phyloP scores from a whole-genome alignment of 139 green algal species.

The Tetraselmis chui region DNA sequence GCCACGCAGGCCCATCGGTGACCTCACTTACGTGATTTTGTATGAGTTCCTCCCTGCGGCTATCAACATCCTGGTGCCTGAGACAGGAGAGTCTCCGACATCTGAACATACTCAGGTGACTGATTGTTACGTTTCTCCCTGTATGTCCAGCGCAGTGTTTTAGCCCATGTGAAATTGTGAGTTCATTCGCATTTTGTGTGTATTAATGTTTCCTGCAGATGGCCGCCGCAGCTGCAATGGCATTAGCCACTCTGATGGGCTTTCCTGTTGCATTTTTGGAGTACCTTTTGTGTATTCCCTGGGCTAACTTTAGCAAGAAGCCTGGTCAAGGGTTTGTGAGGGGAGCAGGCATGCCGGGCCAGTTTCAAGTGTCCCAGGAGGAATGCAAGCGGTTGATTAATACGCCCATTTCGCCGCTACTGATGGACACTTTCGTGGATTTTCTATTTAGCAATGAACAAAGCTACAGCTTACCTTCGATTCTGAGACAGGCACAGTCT shows the following conservation, averaged over 20 bases:
- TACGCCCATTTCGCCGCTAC: neutral
- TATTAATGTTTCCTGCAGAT: too few relatives aligned
- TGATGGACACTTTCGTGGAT: neutral
- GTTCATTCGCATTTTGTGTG: too few relatives aligned
- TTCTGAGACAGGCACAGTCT: neutral
- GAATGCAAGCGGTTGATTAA: neutral
- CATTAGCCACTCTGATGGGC: slow-evolving; percentile 50
- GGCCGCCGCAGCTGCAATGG: slow-evolving; percentile 28
- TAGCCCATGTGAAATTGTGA: too few relatives aligned
- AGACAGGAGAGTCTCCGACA: slow-evolving; percentile 23
- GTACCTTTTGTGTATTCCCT: slow-evolving; percentile 70
- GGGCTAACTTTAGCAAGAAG: slow-evolving; percentile 41
- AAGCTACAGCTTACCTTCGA: neutral
- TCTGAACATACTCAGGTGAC: neutral
- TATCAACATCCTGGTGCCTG: slow-evolving; percentile 42
- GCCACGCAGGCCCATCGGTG: too few relatives aligned
- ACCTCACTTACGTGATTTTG: slow-evolving; percentile 48
- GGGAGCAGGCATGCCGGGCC: neutral
- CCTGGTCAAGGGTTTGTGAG: neutral
- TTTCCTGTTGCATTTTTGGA: slow-evolving; percentile 62
- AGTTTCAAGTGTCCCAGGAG: neutral
- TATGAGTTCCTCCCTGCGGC: slow-evolving; percentile 50
- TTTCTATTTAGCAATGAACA: neutral
- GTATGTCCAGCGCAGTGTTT: too few relatives aligned
- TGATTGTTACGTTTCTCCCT: neutral